Base-by-base conservation (phyloP, 306 rosid genomes). In the Cicer chorassanicum region DNA sequence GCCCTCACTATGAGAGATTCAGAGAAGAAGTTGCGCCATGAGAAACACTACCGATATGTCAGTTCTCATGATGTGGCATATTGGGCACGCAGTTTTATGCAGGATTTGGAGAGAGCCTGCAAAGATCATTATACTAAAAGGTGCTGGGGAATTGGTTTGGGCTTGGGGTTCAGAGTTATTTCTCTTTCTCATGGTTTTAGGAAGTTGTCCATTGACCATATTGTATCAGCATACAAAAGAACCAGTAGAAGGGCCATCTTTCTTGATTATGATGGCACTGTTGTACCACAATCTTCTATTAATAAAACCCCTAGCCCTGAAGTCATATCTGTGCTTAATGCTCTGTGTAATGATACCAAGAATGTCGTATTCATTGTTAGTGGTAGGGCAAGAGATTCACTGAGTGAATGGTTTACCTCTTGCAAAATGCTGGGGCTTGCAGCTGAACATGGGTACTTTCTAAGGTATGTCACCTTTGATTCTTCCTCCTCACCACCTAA, bases 231-330 rank as follows among this genome's bases (percentile, higher is more conserved):
- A 38, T 93, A 93, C 61, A 86, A 70, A 74, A 86, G 93, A 60
- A 86, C 97, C 44, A 75, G 38, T 68, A 84, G 86, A 55, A 85
- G 98, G 78, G 97, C 91, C 42, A 91, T 93, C 56, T 84, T 93
- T 78, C 84, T 93, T 63, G 97, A 91, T 78, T 93, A 91, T 80
- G 97, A 93, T 68, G 93, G 98, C n/a, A 93, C 98, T 16, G 79
- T 91, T n/a, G 84, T 91, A 51, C 85, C 97, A n/a, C 87, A 86
- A 49, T 70, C 73, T 68, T 93, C 93, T 56, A 82, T 86, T 21
- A 85, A 78, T 60, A 88, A 93, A 80, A 11, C 76, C 24, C 98
- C 98, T 64, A 84, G 89, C 79, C 82, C 82, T 1, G 84, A 84
- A 74, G 88, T 93, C 65, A 80, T 85, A 53, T 85, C 97, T 24